phyloP scores from a whole-genome alignment of 306 rosid genomes.

The Hylodesmum podocarpum region DNA sequence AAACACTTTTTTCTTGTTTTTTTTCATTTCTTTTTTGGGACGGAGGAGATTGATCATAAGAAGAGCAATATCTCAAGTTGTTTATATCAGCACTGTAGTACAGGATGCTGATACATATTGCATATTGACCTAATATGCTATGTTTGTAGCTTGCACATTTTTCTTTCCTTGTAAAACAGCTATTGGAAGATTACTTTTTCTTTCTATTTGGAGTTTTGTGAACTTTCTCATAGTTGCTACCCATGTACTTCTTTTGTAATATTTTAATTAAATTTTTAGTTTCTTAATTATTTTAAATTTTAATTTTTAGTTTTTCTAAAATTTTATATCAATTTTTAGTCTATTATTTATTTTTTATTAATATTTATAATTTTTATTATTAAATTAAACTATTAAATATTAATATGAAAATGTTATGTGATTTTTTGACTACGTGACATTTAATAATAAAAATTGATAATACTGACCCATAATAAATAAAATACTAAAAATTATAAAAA shows the following conservation, averaged over 20 bases:
- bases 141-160: background rate
- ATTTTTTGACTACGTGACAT: no score
- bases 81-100: slow-evolving; percentile 21
- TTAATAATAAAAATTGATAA: no score
- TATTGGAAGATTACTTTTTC: background rate
- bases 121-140: slow-evolving; percentile 26
- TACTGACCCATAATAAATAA: no score
- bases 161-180: background rate
- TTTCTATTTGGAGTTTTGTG: background rate
- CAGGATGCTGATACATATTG: slow-evolving; percentile 38
- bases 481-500: no score
- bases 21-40: background rate
- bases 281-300: no score
- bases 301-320: no score
- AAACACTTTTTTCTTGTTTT: background rate
- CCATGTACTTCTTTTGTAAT: background rate
- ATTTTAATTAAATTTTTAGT: no score
- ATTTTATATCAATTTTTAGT: no score
- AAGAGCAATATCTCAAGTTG: slow-evolving; percentile 7
- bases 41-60: slow-evolving; percentile 14
- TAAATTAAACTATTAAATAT: no score
- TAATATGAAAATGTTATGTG: no score
- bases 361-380: no score
- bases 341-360: no score
- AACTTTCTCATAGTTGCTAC: background rate